Evolutionary conservation across 306 rosid species (phyloP).

Genomic region (Hippophae rhamnoides): DNA sequence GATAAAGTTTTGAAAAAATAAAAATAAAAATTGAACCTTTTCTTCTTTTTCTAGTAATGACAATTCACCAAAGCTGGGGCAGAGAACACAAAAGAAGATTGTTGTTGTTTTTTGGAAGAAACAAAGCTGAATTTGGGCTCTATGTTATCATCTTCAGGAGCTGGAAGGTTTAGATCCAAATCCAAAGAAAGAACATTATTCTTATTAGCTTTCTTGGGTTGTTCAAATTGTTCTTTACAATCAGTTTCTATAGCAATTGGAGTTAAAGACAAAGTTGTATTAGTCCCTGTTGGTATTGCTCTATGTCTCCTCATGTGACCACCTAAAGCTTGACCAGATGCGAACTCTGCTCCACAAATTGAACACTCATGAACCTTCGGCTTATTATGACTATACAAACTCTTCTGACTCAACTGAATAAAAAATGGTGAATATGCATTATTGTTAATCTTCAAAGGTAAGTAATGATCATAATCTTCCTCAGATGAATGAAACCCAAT

Average conservation of each 20-base stretch:
- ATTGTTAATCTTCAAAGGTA: neutral
- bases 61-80: constrained; percentile 90
- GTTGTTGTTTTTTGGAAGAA: constrained; percentile 44
- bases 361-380: constrained; percentile 77
- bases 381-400: constrained; percentile 24
- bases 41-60: constrained; percentile 45
- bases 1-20: constrained; percentile 8
- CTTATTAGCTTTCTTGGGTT: constrained; percentile 35
- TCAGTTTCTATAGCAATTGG: constrained; percentile 36
- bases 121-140: constrained; percentile 53
- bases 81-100: constrained; percentile 40
- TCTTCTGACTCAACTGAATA: constrained; percentile 41
- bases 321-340: constrained; percentile 45
- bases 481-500: constrained; percentile 31
- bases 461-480: constrained; percentile 21
- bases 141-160: constrained; percentile 71
- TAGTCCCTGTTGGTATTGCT: constrained; percentile 22
- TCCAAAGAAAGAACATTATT: constrained; percentile 45
- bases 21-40: constrained; percentile 13
- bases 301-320: constrained; percentile 60
- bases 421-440: constrained; percentile 20
- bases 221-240: constrained; percentile 21
- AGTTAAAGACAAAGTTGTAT: constrained; percentile 36
- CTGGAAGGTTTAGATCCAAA: constrained; percentile 93
- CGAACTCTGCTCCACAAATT: constrained; percentile 71